phyloP scores from a whole-genome alignment of 352 stramenopile genomes.

The Globisporangium sylvaticum region DNA sequence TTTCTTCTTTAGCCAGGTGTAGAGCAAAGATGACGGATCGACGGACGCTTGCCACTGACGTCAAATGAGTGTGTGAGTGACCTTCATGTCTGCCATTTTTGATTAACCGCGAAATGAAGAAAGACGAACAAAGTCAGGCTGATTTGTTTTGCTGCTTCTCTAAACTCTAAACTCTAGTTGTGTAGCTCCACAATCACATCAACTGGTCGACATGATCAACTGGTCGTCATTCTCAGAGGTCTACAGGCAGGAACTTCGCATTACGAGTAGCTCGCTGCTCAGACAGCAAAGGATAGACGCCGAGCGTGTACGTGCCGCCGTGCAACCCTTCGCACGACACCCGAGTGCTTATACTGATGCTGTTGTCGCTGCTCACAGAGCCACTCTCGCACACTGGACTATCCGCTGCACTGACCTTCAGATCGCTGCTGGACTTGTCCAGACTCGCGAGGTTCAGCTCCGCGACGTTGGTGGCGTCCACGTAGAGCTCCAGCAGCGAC shows the following conservation, averaged over 20 bases:
- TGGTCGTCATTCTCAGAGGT: neutral
- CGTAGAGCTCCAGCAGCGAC: conserved; percentile 4
- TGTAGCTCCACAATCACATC: too few species aligned
- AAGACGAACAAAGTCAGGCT: neutral
- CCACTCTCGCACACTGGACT: conserved; percentile 1
- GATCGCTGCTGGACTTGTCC: neutral
- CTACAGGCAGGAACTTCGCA: neutral
- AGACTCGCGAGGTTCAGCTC: neutral
- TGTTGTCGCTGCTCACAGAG: neutral
- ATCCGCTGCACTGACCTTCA: conserved; percentile 7
- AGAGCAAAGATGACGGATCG: neutral
- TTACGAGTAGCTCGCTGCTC: neutral
- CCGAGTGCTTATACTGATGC: neutral
- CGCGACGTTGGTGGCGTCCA: neutral
- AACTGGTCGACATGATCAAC: too few species aligned
- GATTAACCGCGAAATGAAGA: neutral
- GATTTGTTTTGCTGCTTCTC: neutral
- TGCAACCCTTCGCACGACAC: conserved; percentile 5
- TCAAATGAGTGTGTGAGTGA: neutral
- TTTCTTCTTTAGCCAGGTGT: neutral
- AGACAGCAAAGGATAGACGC: neutral
- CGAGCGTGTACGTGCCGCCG: conserved; percentile 11
- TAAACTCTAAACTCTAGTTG: too few species aligned
- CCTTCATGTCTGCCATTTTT: neutral
- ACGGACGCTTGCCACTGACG: neutral